phyloP scores from a whole-genome alignment of 192 early-diverging fungal genomes.

The Rhizophagus prolifer region DNA sequence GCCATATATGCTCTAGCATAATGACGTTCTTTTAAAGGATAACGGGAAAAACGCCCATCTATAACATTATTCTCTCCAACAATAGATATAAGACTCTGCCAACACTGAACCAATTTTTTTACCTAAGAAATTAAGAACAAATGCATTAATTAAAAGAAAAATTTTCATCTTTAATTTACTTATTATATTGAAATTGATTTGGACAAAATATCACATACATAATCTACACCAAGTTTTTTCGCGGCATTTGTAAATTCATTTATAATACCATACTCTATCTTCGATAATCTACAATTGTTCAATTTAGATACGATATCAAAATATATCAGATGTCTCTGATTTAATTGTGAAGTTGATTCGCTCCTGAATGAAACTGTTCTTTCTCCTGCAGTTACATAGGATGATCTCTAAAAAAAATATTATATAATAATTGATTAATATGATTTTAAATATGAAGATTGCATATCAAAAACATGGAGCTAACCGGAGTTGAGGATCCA shows the following conservation, averaged over 20 bases:
- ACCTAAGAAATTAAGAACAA: neutral
- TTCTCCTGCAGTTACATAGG: neutral
- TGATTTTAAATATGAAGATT: no score
- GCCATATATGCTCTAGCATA: slow-evolving; percentile 41
- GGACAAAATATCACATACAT: slow-evolving; percentile 25
- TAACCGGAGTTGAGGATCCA: neutral
- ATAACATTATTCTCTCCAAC: slow-evolving; percentile 42
- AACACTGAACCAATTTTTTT: slow-evolving; percentile 43
- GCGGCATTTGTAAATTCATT: slow-evolving; percentile 46
- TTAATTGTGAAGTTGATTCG: slow-evolving; percentile 2
- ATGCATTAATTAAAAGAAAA: neutral
- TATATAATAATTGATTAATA: no score
- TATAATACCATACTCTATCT: slow-evolving; percentile 38
- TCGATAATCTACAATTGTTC: slow-evolving; percentile 44
- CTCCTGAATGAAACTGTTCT: neutral
- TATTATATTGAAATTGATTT: neutral
- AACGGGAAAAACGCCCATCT: slow-evolving; percentile 36
- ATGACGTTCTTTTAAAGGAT: slow-evolving; percentile 43
- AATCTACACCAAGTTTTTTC: slow-evolving; percentile 36
- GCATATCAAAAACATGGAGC: neutral
- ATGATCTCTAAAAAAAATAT: neutral
- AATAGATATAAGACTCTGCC: slow-evolving; percentile 45
- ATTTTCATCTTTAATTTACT: neutral
- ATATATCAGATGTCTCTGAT: slow-evolving; percentile 39
- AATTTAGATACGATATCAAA: slow-evolving; percentile 46